Evolutionary conservation across 2,329 filamentous ascomycete genomes (phyloP), one percentile per base, ranked within the genome.

Genomic region (Lasiodiplodia sp.): DNA sequence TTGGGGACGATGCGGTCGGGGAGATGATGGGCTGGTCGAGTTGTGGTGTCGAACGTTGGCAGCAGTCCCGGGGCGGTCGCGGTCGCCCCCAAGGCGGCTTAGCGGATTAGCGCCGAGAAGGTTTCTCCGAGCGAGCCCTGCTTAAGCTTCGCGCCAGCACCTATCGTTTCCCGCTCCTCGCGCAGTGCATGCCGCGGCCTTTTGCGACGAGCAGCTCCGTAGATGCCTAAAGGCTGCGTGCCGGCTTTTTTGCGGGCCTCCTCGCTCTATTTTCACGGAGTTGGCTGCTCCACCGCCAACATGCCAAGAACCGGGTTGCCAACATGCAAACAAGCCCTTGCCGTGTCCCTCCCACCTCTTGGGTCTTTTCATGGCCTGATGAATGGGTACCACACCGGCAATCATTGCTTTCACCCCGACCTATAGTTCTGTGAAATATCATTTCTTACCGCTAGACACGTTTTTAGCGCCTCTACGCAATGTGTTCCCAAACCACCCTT

Each of bases 21-120:
- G 58, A 52, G 66, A 49, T 56, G 67, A 68, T 64, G 67, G 67
- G 57, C 58, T 63, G 51, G 57, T 64, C 67, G 67, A 68, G 67
- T 49, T 68, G 67, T 57, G 60, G 67, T 68, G 67, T 64, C 40
- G 67, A 67, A 37, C 21, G 65, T 58, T 38, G 40, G 53, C 55
- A 67, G 65, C 60, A 64, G 56, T 28, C 63, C 52, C 40, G 55
- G 37, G 40, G 49, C 67, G 49, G 52, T 52, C 67, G 44, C 44
- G 51, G 60, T 65, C 67, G 31, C 44, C 10, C 66, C 37, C 47
- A 55, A 55, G 51, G 37, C 44, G 66, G 66, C 57, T 68, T 62
- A 63, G 56, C 66, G 55, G 31, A n/a, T 57, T 57, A n/a, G 31
- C 56, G 65, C 65, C 65, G 65, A 47, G 44, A 67, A 60, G 55